Evolutionary conservation across 345 rosid genomes (phyloP).

Genomic region (Mallotus nudiflorus): DNA sequence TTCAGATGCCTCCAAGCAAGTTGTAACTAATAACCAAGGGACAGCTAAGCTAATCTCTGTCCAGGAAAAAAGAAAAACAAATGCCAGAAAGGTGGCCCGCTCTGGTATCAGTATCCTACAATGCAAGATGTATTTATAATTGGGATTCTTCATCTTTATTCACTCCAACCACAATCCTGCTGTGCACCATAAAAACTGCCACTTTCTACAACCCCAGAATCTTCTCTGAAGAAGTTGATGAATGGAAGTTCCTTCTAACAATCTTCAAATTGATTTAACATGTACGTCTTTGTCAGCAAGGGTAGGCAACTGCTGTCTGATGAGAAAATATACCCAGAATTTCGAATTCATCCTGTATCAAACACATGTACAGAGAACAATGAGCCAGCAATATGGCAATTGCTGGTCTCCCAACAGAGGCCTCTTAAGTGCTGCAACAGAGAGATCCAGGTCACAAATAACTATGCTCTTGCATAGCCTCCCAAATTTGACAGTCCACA

Average conservation of each 20-base stretch:
- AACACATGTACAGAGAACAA: conserved; percentile 32
- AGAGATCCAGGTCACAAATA: conserved; percentile 8
- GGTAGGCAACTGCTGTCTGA: conserved; percentile 29
- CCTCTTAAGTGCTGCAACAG: conserved; percentile 11
- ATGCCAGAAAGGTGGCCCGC: conserved; percentile 17
- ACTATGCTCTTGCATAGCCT: conserved; percentile 9
- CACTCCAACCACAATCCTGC: conserved; percentile 22
- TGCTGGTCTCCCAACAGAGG: conserved; percentile 17
- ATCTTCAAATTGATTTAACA: conserved; percentile 20
- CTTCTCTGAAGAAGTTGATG: conserved; percentile 9
- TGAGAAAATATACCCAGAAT: conserved; percentile 18
- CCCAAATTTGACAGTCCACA: conserved; percentile 18
- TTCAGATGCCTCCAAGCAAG: conserved; percentile 21
- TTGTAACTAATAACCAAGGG: conserved; percentile 18
- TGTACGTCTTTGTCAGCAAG: conserved; percentile 17
- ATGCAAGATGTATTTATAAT: conserved; percentile 14
- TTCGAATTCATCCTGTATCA: conserved; percentile 21
- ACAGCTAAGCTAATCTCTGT: conserved; percentile 17
- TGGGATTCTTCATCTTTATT: conserved; percentile 25
- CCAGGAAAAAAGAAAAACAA: conserved; percentile 14
- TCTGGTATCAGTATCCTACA: conserved; percentile 23
- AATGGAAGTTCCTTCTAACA: conserved; percentile 22
- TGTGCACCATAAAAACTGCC: conserved; percentile 20
- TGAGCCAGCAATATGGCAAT: conserved; percentile 5
- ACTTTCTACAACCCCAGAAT: conserved; percentile 19